These are phyloP conservation scores for Simmondsia chinensis DNA, from an alignment of 148 eudicot species.

Conservation along the genomic window DNA sequence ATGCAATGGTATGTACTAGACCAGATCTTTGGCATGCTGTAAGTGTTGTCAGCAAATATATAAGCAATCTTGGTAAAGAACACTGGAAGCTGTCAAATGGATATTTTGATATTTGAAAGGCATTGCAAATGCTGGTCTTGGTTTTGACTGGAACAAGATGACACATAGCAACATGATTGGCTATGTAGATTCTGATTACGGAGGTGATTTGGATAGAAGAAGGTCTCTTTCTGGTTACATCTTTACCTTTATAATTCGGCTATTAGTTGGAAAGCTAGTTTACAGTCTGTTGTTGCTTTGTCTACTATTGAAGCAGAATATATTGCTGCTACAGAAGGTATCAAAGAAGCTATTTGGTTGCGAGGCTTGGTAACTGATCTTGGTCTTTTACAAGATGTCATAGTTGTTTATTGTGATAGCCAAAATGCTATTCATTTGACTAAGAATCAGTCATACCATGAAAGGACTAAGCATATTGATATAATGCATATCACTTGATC, in stretches of 20 bases:
- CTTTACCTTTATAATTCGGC: background rate
- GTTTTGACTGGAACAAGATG: background rate
- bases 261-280: too few species aligned
- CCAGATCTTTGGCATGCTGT: too few species aligned
- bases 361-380: background rate
- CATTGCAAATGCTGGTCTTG: background rate
- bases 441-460: too few species aligned
- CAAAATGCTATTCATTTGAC: too few species aligned
- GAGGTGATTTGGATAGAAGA: constrained; percentile 1
- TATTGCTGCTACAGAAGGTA: background rate
- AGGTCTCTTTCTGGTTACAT: constrained; percentile 4
- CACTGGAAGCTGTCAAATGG: background rate
- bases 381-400: too few species aligned
- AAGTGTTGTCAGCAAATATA: constrained; percentile 2
- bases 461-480: too few species aligned
- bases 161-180: background rate
- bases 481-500: too few species aligned
- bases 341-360: background rate
- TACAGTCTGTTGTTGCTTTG: background rate
- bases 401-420: too few species aligned
- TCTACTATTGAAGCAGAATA: constrained; percentile 1
- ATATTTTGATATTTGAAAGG: background rate
- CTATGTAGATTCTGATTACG: constrained; percentile 2
- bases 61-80: background rate
- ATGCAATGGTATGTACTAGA: background rate